phyloP scores from a whole-genome alignment of 192 early-diverging fungal genomes.

The Podila epicladia region DNA sequence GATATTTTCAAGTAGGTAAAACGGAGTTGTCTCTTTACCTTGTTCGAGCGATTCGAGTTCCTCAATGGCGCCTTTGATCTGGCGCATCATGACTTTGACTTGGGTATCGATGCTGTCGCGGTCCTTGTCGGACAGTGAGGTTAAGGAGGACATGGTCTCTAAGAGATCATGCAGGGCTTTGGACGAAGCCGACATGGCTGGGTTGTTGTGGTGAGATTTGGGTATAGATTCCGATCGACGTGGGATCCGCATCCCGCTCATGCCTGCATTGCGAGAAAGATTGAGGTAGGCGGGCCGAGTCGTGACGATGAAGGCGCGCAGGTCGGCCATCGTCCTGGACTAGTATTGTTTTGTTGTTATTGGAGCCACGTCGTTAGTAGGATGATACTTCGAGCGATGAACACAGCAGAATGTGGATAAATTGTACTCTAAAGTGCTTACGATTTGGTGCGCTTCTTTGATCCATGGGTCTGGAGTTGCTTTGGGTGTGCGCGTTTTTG shows the following conservation, averaged over 20 bases:
- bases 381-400: not conserved
- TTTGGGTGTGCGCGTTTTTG: not conserved
- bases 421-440: not conserved
- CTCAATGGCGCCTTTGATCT: slow-evolving; percentile 49
- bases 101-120: slow-evolving; percentile 47
- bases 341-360: not conserved
- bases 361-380: not conserved
- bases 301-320: slow-evolving; percentile 39
- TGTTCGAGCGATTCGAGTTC: slow-evolving; percentile 43
- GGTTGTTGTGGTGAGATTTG: not conserved
- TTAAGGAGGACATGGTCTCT: slow-evolving; percentile 32
- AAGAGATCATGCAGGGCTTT: slow-evolving; percentile 31
- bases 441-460: slow-evolving; percentile 40
- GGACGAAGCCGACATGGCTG: slow-evolving; percentile 14
- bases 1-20: no score
- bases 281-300: slow-evolving; percentile 46
- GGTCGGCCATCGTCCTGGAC: slow-evolving; percentile 45
- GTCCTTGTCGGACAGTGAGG: slow-evolving; percentile 40
- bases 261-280: slow-evolving; percentile 20
- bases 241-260: not conserved
- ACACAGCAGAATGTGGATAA: not conserved
- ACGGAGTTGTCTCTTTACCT: slow-evolving; percentile 2
- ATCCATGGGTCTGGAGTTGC: slow-evolving; percentile 28
- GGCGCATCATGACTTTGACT: slow-evolving; percentile 46
- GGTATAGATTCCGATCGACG: slow-evolving; percentile 38